A percentile compares a stretch with the other conserved stretches of the same genome.
Conservation (phyloP, 2,329 filamentous ascomycete species). For the Stachybotrys chartarum region DNA sequence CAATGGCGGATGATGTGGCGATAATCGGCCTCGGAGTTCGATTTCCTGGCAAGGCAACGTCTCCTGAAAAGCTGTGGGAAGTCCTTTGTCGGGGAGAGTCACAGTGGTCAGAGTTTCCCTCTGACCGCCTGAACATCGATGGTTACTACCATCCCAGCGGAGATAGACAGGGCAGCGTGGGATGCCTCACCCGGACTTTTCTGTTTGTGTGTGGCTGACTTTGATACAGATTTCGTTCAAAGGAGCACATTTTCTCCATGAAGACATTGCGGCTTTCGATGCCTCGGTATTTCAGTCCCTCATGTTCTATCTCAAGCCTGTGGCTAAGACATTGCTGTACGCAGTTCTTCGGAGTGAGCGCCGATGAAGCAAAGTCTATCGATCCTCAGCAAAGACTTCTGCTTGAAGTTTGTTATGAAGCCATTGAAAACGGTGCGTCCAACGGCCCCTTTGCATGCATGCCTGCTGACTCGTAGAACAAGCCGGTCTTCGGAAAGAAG, state of each 20-base stretch:
- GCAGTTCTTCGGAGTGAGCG: slow-evolving; percentile 45
- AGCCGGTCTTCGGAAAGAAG: slow-evolving; percentile 38
- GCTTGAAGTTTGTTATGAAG: slow-evolving; percentile 43
- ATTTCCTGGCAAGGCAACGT: slow-evolving; percentile 42
- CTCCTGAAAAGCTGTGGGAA: slow-evolving; percentile 39
- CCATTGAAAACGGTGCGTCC: slow-evolving; percentile 38
- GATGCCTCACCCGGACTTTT: slow-evolving; percentile 6
- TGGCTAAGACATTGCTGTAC: background rate
- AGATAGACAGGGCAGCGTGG: slow-evolving; percentile 39
- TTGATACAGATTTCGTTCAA: slow-evolving; percentile 33
- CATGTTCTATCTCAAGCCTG: background rate
- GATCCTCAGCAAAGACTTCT: slow-evolving; percentile 47
- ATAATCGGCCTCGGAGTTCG: slow-evolving; percentile 44
- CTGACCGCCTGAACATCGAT: slow-evolving; percentile 40
- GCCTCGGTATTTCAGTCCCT: slow-evolving; percentile 27
- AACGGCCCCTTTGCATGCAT: background rate
- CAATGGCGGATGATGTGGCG: slow-evolving; percentile 36
- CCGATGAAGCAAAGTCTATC: slow-evolving; percentile 43
- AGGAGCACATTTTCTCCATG: slow-evolving; percentile 44
- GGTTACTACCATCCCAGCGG: slow-evolving; percentile 48
- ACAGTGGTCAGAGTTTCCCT: slow-evolving; percentile 42
- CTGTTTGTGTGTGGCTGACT: slow-evolving; percentile 4
- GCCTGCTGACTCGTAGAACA: background rate
- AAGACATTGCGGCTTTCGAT: slow-evolving; percentile 39
- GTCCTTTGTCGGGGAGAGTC: slow-evolving; percentile 34